These are phyloP conservation scores for Fusarium guadeloupense DNA, from an alignment of 2,329 filamentous ascomycete genomes.

Conservation along the genomic window DNA sequence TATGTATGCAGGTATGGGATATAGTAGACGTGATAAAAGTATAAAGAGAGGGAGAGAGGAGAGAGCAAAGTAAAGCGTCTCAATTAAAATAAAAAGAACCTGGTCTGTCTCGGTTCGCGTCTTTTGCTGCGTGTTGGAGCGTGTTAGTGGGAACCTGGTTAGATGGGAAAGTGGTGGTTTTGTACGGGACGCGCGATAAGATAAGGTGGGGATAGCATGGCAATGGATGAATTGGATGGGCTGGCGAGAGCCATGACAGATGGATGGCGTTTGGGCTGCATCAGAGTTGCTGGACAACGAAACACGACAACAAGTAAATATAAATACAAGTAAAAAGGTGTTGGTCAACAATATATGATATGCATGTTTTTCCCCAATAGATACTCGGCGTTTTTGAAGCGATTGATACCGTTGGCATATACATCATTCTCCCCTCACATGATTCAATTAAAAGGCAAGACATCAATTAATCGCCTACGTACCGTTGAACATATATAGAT, in stretches of 20 bases:
- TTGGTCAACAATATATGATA: neutral
- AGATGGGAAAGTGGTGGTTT: slow-evolving; percentile 30
- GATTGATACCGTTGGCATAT: too few relatives aligned
- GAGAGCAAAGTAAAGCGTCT: neutral
- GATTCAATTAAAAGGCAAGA: too few relatives aligned
- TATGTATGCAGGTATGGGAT: neutral
- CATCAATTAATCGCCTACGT: too few relatives aligned
- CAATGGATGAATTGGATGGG: neutral
- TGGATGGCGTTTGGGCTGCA: neutral
- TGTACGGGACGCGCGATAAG: slow-evolving; percentile 35
- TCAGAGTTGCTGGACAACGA: slow-evolving; percentile 17
- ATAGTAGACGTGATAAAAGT: neutral
- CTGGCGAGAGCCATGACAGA: neutral
- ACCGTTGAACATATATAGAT: too few relatives aligned
- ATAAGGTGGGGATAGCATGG: slow-evolving; percentile 23
- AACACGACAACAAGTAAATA: slow-evolving; percentile 16
- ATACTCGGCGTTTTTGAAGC: too few relatives aligned
- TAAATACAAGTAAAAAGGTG: neutral
- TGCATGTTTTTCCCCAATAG: neutral
- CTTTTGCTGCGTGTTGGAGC: slow-evolving; percentile 13
- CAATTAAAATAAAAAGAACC: neutral
- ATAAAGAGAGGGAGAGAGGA: neutral
- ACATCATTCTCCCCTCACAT: too few relatives aligned
- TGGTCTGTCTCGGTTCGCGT: neutral
- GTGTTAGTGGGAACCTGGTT: slow-evolving; percentile 26